phyloP scores from a whole-genome alignment of 768 basidiomycete genomes.

The Galerina marginata region DNA sequence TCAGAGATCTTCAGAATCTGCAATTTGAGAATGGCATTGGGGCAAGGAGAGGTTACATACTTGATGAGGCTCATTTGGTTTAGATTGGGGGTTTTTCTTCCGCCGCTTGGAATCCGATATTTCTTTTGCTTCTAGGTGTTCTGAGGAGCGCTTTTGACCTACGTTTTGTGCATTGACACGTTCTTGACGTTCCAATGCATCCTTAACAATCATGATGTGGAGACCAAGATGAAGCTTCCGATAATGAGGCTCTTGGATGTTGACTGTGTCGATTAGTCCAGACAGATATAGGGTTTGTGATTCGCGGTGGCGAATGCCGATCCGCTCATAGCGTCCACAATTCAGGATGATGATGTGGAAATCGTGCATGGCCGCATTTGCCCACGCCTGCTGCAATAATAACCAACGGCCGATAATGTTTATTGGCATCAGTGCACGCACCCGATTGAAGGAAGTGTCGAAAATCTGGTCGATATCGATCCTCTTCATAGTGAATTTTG shows the following conservation, averaged over 20 bases:
- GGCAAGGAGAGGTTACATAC: neutral
- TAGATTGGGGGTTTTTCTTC: neutral
- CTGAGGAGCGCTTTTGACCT: neutral
- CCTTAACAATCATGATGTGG: no score
- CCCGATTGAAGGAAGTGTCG: constrained; percentile 2
- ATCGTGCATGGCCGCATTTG: constrained; percentile 1
- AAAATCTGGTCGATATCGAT: no score
- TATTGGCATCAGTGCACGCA: neutral
- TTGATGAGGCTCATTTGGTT: neutral
- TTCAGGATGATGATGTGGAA: constrained; percentile 3
- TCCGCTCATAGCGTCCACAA: no score
- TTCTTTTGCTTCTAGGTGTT: neutral
- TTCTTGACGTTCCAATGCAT: neutral
- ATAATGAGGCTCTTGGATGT: constrained; percentile 5
- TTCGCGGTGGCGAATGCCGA: no score
- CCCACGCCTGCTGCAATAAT: constrained; percentile 3
- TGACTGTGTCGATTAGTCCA: constrained; percentile 8
- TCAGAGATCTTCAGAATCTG: neutral
- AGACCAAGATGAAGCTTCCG: no score
- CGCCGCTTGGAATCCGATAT: neutral
- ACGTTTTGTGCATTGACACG: neutral
- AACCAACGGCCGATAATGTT: neutral
- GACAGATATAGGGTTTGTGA: constrained; percentile 9
- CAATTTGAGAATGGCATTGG: no score
- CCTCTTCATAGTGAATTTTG: neutral